Percentiles rank a stretch among this genome's conserved stretches.
Evolutionary conservation across 1,284 basidiomycete genomes (phyloP).

Genomic region (Ceratobasidium sp.): DNA sequence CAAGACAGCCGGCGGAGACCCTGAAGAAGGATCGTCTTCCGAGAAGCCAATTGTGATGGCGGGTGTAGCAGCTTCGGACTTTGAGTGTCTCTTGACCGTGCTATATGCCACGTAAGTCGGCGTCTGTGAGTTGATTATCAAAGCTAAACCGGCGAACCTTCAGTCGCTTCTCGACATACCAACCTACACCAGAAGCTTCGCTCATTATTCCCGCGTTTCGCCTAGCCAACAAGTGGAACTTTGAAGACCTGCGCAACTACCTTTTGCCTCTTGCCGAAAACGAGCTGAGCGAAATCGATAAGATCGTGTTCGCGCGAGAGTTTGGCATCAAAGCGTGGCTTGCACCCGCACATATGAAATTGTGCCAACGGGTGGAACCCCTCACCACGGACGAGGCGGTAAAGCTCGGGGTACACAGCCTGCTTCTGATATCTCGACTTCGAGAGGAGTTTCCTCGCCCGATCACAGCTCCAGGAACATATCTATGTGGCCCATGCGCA

Average conservation of each 20-base stretch:
- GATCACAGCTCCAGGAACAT: background rate
- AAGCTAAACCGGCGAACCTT: background rate
- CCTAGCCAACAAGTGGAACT: slow-evolving; percentile 47
- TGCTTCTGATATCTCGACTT: slow-evolving; percentile 30
- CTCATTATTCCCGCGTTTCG: no score
- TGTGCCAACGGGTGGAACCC: slow-evolving; percentile 29
- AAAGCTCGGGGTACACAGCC: slow-evolving; percentile 27
- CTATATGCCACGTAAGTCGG: slow-evolving; percentile 21
- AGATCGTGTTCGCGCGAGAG: no score
- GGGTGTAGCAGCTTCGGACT: slow-evolving; percentile 20
- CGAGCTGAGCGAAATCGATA: slow-evolving; percentile 34
- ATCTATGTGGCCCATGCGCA: slow-evolving; percentile 2
- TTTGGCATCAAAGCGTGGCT: slow-evolving; percentile 44
- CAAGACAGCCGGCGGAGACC: background rate
- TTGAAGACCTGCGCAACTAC: slow-evolving; percentile 31
- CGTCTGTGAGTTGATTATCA: background rate
- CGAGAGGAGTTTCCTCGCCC: slow-evolving; percentile 17
- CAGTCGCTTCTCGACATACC: slow-evolving; percentile 17
- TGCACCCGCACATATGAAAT: slow-evolving; percentile 13
- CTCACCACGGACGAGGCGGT: slow-evolving; percentile 39
- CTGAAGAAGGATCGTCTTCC: slow-evolving; percentile 18
- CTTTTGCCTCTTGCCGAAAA: slow-evolving; percentile 29
- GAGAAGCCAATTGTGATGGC: slow-evolving; percentile 24
- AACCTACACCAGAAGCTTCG: slow-evolving; percentile 20
- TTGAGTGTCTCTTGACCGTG: slow-evolving; percentile 19